Evolutionary conservation across 1,284 basidiomycete species (phyloP), one percentile per base, ranked within the genome.

Genomic region (Malassezia sympodialis): DNA sequence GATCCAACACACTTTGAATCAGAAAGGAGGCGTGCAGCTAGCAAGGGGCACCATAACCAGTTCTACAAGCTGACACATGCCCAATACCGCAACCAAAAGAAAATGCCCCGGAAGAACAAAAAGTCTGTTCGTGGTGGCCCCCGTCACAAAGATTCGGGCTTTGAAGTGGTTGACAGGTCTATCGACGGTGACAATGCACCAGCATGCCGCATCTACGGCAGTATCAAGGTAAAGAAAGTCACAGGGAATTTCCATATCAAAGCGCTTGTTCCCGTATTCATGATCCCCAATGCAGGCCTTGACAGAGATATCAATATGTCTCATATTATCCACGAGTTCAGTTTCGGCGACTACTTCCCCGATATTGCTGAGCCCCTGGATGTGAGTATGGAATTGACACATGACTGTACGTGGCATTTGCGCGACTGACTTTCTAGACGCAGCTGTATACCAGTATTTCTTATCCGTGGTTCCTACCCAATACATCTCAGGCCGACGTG

Each of bases 341-440:
- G 90, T 1, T 96, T 96, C 67, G 93, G 93, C 0, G 87, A 90
- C 0, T 87, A 88, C 78, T 96, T 96, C 79, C 93, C 93, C 0
- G 86, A 90, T 49, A 96, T 98, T 56, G 81, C 84, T 0, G 93
- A 98, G 75, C 93, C 93, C 3, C 81, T 98, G 31, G 93, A 96
- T 68, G 60, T 54, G 11, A 69, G 61, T 52, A 85, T 87, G 57
- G 90, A 96, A 73, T 75, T 85, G 1, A 84, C 91, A 0, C 76
- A 83, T 31, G 80, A 90, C 41, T 83, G 87, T 90, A 68, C 71
- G 87, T 81, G 4, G 24, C 19, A 35, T 26, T 19, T 14, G 34
- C 11, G 2, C 41, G n/a, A 27, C 42, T 43, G 23, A 49, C 30
- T 24, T 10, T 12, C 8, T 30, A 39, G 37, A 21, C 24, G 15